Conservation (phyloP, 23 red algal genomes). For the Gracilaria gracilis region DNA sequence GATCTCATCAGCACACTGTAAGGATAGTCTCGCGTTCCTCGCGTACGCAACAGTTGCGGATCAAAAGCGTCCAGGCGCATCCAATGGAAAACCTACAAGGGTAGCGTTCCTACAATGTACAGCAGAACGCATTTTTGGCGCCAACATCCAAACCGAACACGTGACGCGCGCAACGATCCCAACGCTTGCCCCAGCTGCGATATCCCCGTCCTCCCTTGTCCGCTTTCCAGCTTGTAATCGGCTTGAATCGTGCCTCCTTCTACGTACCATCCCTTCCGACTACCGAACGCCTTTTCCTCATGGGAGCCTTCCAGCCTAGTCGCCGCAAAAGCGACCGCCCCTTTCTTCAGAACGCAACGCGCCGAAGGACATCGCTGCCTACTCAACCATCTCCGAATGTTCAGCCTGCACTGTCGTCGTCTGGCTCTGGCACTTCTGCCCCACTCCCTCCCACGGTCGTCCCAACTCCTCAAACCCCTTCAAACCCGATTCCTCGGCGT, state of each 20-base stretch:
- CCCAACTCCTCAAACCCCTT: neutral
- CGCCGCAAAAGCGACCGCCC: conserved; percentile 26
- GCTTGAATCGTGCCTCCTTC: neutral
- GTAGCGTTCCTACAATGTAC: neutral
- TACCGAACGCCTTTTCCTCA: neutral
- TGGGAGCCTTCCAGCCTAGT: conserved; percentile 22
- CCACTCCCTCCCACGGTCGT: neutral
- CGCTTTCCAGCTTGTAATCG: neutral
- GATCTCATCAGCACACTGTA: too few relatives aligned
- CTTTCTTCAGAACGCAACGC: neutral
- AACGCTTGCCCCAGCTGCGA: neutral
- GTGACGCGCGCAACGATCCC: neutral
- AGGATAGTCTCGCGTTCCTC: too few relatives aligned
- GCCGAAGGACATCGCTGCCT: neutral
- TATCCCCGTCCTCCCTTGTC: too few relatives aligned
- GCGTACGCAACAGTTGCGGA: too few relatives aligned
- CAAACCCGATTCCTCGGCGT: neutral
- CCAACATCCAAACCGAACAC: conserved; percentile 5
- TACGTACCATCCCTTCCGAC: neutral
- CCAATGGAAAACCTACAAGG: neutral
- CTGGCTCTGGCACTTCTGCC: conserved; percentile 10
- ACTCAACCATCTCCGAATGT: neutral
- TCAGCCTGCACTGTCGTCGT: conserved; percentile 4
- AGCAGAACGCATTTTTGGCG: neutral
- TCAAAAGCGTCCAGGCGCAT: neutral